Conservation (phyloP, 2,329 filamentous ascomycete genomes). For the Fusarium incarnatum region DNA sequence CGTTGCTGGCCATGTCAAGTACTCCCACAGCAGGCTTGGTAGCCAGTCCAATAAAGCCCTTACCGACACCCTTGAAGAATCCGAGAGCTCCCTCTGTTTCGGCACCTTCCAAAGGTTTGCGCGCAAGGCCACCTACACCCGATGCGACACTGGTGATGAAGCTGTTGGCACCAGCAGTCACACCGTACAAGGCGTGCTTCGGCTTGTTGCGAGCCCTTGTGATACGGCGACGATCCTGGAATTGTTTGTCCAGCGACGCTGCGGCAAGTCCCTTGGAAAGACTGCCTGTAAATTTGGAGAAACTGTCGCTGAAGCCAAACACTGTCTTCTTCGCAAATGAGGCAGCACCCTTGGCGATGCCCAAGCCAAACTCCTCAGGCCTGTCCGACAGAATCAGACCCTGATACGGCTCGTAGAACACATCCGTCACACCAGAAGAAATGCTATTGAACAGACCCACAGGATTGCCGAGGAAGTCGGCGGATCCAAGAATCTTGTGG, state of each 20-base stretch:
- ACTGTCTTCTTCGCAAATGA: slow-evolving; percentile 99
- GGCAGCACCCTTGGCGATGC: slow-evolving; percentile 95
- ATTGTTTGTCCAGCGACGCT: slow-evolving; percentile 97
- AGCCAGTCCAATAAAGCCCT: slow-evolving; percentile 91
- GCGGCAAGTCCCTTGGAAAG: slow-evolving; percentile 96
- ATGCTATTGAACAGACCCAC: slow-evolving; percentile 99
- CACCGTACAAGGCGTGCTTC: slow-evolving; percentile 96
- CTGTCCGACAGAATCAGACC: slow-evolving; percentile 95
- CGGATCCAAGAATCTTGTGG: slow-evolving; percentile 96
- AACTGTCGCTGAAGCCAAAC: slow-evolving; percentile 95
- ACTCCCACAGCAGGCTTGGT: slow-evolving; percentile 98
- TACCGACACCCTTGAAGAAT: slow-evolving; percentile 98
- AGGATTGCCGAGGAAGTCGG: slow-evolving; percentile 96
- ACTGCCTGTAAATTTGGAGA: slow-evolving; percentile 97
- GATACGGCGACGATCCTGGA: slow-evolving; percentile 95
- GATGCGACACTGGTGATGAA: slow-evolving; percentile 93
- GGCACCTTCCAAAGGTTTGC: slow-evolving; percentile 93
- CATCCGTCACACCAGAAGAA: slow-evolving; percentile 95
- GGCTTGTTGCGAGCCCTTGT: slow-evolving; percentile 91
- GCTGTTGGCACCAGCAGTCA: slow-evolving; percentile 94
- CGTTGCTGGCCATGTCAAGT: slow-evolving; percentile 95
- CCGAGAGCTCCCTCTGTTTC: slow-evolving; percentile 94
- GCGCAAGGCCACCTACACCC: slow-evolving; percentile 90
- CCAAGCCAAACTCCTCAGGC: slow-evolving; percentile 93
- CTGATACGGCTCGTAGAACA: slow-evolving; percentile 99